Percentiles rank a stretch among this genome's conserved stretches.
phyloP scores from a whole-genome alignment of 2,329 filamentous ascomycete species.

The Trichoderma hamatum region DNA sequence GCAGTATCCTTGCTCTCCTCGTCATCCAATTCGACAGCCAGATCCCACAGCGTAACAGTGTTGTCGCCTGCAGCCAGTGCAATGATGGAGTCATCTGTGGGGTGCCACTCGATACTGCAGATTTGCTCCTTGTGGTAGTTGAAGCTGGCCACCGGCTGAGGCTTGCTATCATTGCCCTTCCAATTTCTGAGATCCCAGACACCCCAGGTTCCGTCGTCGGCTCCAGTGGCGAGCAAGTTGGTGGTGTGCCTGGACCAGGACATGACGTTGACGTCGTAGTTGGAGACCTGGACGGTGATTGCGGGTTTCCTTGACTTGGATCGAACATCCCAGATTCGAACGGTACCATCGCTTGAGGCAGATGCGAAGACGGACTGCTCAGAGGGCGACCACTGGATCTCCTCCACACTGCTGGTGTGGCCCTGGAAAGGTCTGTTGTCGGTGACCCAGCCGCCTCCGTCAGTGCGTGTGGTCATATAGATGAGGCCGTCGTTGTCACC shows the following conservation, averaged over 20 bases:
- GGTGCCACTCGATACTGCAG: constrained; percentile 96
- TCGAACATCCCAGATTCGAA: constrained; percentile 94
- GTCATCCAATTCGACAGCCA: constrained; percentile 94
- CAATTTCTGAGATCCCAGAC: constrained; percentile 97
- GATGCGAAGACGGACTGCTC: constrained; percentile 95
- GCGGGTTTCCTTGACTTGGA: constrained; percentile 89
- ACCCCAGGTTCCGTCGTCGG: constrained; percentile 90
- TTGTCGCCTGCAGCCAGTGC: constrained; percentile 91
- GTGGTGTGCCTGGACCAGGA: constrained; percentile 89
- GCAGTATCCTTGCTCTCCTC: constrained; percentile 92
- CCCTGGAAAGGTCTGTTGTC: constrained; percentile 82
- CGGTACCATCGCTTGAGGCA: constrained; percentile 88
- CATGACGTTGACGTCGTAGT: constrained; percentile 91
- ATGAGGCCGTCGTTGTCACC: constrained; percentile 91
- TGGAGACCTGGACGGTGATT: constrained; percentile 80
- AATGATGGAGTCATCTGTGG: constrained; percentile 93
- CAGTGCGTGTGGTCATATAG: constrained; percentile 82
- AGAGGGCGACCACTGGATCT: constrained; percentile 93
- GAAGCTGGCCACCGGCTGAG: constrained; percentile 88
- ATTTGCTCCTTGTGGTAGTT: constrained; percentile 96
- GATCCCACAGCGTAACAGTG: constrained; percentile 93
- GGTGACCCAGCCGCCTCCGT: constrained; percentile 86
- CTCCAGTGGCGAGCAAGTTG: constrained; percentile 88
- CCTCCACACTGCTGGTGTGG: constrained; percentile 85
- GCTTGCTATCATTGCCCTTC: constrained; percentile 67